These are phyloP conservation scores for Solanum ossicruentum DNA, from an alignment of 257 asterid genomes.

Conservation along the genomic window DNA sequence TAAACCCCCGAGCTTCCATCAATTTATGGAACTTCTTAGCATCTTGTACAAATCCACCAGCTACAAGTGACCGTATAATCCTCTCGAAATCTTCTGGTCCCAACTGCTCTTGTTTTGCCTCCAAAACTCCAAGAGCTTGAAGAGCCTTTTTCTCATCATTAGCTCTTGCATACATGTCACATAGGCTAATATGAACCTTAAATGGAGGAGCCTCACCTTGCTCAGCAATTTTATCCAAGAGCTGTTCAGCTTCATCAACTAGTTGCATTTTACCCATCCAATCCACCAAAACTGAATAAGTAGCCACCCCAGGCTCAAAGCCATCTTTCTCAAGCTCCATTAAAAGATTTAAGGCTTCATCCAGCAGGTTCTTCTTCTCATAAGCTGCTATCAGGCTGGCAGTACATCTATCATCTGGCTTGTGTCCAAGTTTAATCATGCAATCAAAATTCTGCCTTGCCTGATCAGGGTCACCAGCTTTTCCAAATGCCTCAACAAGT, in stretches of 20 bases:
- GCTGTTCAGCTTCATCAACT: slow-evolving; percentile 74
- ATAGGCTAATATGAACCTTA: slow-evolving; percentile 55
- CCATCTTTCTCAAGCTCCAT: slow-evolving; percentile 62
- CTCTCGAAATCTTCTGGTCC: slow-evolving; percentile 42
- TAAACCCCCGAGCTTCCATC: slow-evolving; percentile 52
- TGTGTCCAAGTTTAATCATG: slow-evolving; percentile 45
- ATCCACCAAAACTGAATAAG: slow-evolving; percentile 58
- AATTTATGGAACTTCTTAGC: slow-evolving; percentile 36
- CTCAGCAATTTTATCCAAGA: slow-evolving; percentile 54
- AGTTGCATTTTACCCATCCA: slow-evolving; percentile 64
- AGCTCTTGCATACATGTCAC: slow-evolving; percentile 59
- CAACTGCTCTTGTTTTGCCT: slow-evolving; percentile 56
- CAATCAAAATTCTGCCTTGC: slow-evolving; percentile 41
- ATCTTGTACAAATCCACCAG: slow-evolving; percentile 53
- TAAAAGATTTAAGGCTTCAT: slow-evolving; percentile 49
- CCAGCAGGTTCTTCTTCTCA: slow-evolving; percentile 40
- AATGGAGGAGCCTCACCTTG: slow-evolving; percentile 72
- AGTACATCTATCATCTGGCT: slow-evolving; percentile 73
- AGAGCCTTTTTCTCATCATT: slow-evolving; percentile 64
- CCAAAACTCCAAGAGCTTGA: slow-evolving; percentile 71
- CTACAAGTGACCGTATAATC: slow-evolving; percentile 37
- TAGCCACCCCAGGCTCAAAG: slow-evolving; percentile 59
- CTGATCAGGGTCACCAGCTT: slow-evolving; percentile 13
- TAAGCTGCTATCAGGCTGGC: slow-evolving; percentile 58
- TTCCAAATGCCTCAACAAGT: slow-evolving; percentile 50